A percentile compares a stretch with the other conserved stretches of the same genome.
phyloP scores from a whole-genome alignment of 805 yeast genomes.

The Kodamaea laetipori region DNA sequence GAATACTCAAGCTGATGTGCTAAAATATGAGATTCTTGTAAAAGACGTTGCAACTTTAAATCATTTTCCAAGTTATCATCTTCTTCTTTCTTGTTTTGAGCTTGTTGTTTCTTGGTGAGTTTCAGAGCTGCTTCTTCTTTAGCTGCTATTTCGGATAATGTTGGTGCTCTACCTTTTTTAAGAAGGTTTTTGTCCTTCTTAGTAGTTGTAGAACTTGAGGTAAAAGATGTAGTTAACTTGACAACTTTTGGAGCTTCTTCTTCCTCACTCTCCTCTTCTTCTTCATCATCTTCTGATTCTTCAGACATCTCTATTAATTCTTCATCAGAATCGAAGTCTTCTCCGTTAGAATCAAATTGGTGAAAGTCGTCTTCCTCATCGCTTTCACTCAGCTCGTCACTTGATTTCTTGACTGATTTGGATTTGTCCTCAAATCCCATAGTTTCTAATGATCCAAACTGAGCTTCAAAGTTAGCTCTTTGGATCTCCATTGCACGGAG shows the following conservation, averaged over 20 bases:
- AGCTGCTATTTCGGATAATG: conserved; percentile 35
- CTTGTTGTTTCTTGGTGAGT: conserved; percentile 37
- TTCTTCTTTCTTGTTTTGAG: conserved; percentile 41
- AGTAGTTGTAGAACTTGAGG: conserved; percentile 29
- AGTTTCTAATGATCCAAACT: conserved; percentile 59
- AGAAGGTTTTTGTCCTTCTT: conserved; percentile 55
- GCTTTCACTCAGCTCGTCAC: conserved; percentile 4
- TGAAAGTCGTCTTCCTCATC: conserved; percentile 26
- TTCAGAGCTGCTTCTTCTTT: conserved; percentile 27
- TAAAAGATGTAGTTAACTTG: conserved; percentile 43
- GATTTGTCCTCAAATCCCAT: conserved; percentile 53
- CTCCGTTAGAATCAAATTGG: conserved; percentile 13
- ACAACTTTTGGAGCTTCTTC: conserved; percentile 46
- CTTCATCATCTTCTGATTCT: conserved; percentile 13
- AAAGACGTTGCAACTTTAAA: conserved; percentile 67
- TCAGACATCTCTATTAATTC: conserved; percentile 15
- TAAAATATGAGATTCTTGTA: conserved; percentile 71
- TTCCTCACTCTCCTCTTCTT: conserved; percentile 14
- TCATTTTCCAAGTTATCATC: conserved; percentile 65
- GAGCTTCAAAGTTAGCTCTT: conserved; percentile 61
- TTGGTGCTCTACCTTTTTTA: conserved; percentile 63
- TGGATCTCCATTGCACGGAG: conserved; percentile 50
- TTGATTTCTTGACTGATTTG: conserved; percentile 19
- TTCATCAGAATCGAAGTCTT: conserved; percentile 17
- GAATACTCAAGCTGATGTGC: conserved; percentile 47